Percentiles rank a stretch among this genome's conserved stretches.
These are phyloP conservation scores for Camellia sinensis DNA, from an alignment of 148 eudicot genomes.

Conservation along the genomic window DNA sequence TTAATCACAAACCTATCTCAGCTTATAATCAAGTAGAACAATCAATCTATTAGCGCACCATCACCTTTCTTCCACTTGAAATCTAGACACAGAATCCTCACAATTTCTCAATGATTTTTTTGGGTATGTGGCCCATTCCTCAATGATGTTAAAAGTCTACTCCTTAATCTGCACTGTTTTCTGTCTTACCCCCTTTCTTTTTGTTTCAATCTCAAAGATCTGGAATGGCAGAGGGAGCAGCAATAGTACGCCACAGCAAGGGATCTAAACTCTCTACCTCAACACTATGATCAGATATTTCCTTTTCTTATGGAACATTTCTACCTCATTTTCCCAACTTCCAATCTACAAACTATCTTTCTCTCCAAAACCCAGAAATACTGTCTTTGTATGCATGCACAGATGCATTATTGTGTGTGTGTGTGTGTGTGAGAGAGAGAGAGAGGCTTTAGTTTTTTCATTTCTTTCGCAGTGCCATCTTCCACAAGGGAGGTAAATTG, in stretches of 20 bases:
- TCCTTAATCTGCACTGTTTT: no score
- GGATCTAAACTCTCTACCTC: neutral
- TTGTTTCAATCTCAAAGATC: no score
- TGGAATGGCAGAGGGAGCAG: no score
- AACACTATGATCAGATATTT: neutral
- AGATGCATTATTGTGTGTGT: neutral
- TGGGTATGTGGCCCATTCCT: no score
- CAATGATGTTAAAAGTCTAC: no score
- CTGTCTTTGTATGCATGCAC: neutral
- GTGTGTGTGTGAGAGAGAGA: neutral
- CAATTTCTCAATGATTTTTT: no score
- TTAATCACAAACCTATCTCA: neutral
- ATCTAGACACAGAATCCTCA: no score
- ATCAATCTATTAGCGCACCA: neutral
- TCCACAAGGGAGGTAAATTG: neutral
- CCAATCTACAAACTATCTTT: neutral
- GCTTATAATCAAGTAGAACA: neutral
- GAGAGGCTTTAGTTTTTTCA: neutral
- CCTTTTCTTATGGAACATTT: neutral
- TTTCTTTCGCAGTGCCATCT: neutral
- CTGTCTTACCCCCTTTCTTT: no score
- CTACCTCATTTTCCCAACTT: neutral
- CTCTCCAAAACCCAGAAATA: neutral
- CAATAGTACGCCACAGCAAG: no score
- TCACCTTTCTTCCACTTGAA: neutral